Evolutionary conservation across 805 yeast genomes (phyloP), one percentile per base, ranked within the genome.

Genomic region (Isabelozyma gotoi): DNA sequence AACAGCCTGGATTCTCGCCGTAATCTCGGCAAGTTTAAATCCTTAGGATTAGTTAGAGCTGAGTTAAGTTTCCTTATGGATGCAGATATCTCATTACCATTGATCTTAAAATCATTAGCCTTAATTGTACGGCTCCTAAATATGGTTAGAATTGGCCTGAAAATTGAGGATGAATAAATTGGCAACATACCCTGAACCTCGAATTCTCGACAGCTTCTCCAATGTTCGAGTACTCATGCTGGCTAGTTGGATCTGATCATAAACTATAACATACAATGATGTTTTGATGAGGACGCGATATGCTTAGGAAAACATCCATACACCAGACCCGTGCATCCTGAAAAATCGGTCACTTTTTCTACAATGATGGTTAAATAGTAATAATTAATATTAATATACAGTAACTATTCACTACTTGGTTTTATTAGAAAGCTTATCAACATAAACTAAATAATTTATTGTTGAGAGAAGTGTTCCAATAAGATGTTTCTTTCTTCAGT

Each of bases 401-500:
- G 7, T 16, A 32, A 40, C 20, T 21, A 45, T 40, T 43, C 47
- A 47, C 49, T 41, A 47, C 37, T 21, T 33, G n/a, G 19, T 18
- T 24, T 36, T 20, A 24, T 33, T 36, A 37, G 19, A 38, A 20
- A 38, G 42, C 38, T 42, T 41, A 44, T 40, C 17, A 35, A 8
- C 21, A 10, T 21, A 37, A n/a, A 20, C 12, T 16, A 42, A 33
- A 19, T 31, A 47, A 70, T 63, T 78, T 85, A 83, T 77, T 88
- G 90, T 72, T 86, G 87, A 66, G 95, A 84, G 78, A 92, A 89
- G 84, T 89, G 91, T 78, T 90, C 95, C 76, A 94, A 83, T 74
- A 94, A 84, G 78, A 88, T 85, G 81, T 83, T 80, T 81, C 97
- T 89, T 81, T 92, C 99, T 70, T 84, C 92, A 66, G 98, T 86